These are phyloP conservation scores for Cystofilobasidium bisporidii DNA, from an alignment of 768 basidiomycete species.

Conservation along the genomic window DNA sequence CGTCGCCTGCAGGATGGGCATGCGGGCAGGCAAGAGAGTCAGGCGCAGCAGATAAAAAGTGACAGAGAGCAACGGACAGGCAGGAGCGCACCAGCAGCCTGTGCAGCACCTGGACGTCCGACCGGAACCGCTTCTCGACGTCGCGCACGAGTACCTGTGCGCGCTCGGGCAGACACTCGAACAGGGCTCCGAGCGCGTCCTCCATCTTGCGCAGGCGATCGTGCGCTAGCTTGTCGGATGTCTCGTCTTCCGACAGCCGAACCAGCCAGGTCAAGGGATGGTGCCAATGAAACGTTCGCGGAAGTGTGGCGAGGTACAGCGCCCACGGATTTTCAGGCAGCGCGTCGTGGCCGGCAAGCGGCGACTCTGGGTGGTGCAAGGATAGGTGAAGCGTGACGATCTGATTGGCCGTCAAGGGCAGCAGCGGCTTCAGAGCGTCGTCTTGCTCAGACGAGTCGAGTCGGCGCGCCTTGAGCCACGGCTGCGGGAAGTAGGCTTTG, in stretches of 20 bases:
- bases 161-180: constrained; percentile 35
- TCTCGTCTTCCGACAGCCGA: background rate
- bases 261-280: constrained; percentile 73
- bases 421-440: constrained; percentile 34
- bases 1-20: background rate
- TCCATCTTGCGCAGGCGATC: constrained; percentile 29
- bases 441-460: background rate
- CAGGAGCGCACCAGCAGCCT: constrained; percentile 27
- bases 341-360: constrained; percentile 40
- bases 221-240: constrained; percentile 39
- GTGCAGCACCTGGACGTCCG: constrained; percentile 31
- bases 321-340: constrained; percentile 40
- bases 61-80: background rate
- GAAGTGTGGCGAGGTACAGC: constrained; percentile 64
- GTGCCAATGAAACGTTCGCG: constrained; percentile 54
- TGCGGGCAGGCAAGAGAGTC: background rate
- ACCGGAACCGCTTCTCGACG: constrained; percentile 34
- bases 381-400: constrained; percentile 70
- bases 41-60: no score
- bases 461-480: constrained; percentile 10
- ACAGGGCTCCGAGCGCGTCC: constrained; percentile 36
- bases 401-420: constrained; percentile 53
- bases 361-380: constrained; percentile 44
- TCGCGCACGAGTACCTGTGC: constrained; percentile 33
- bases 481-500: constrained; percentile 28